Evolutionary conservation across 345 rosid genomes (phyloP), one percentile per base, ranked within the genome.

Genomic region (Adansonia digitata): DNA sequence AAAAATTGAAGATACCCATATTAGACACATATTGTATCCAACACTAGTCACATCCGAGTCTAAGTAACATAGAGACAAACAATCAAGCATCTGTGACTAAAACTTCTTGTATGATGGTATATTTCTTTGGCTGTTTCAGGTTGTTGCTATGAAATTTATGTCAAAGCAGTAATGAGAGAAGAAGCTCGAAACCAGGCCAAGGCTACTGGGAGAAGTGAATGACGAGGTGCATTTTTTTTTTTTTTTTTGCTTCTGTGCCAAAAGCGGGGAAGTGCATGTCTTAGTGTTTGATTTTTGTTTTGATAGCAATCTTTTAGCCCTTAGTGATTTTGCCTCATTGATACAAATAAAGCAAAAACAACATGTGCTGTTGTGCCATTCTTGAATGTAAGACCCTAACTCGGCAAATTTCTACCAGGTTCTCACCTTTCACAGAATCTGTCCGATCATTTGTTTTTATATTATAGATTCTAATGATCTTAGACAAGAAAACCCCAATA

Each of bases 131-230:
- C n/a, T 78, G 31, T 77, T 80, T 75, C 90, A 96, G 98, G 98
- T 24, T 96, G 97, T 83, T 88, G 97, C 92, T 93, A 92, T 76
- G 98, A 93, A 84, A 90, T 96, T 73, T 96, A 89, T 77, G 97
- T 86, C 61, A 89, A 68, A 83, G 88, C 92, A 18, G 75, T 75
- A 1, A 87, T 85, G 97, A 84, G 87, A 64, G 90, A 93, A 87
- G 93, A 89, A 79, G 91, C 91, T 75, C 79, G 91, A 75, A 84
- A 69, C 79, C 77, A 85, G 77, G 83, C 75, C 34, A 74, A 71
- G 75, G 72, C 67, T 29, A 61, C 71, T 4, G 57, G 53, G 46
- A 81, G 66, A 76, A 85, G 81, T 78, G 74, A 86, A 52, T 87
- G 79, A 81, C 29, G 70, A 22, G 61, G 55, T 24, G n/a, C 10